These are phyloP conservation scores for Arachnomyces sp. DNA, from an alignment of 2,329 filamentous ascomycete genomes.

Conservation along the genomic window DNA sequence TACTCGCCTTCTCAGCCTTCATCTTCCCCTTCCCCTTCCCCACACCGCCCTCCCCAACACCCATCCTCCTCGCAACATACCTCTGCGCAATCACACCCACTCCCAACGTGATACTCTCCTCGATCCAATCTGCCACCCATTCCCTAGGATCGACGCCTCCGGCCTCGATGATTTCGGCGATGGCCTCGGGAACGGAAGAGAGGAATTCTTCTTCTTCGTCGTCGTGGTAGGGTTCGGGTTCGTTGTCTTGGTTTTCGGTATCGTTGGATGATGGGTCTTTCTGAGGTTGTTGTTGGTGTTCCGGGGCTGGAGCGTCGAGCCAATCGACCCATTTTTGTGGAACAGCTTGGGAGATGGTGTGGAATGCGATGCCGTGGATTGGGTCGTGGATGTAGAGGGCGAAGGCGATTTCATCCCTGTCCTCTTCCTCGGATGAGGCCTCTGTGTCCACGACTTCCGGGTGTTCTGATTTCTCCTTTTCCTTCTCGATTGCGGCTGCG, in stretches of 20 bases:
- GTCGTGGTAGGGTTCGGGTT: constrained; percentile 30
- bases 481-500: constrained; percentile 28
- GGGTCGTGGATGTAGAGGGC: constrained; percentile 78
- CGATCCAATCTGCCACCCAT: constrained; percentile 96
- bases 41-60: constrained; percentile 74
- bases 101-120: constrained; percentile 70
- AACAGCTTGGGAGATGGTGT: constrained; percentile 71
- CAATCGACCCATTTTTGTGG: constrained; percentile 83
- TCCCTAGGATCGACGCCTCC: constrained; percentile 83
- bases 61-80: constrained; percentile 93
- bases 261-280: constrained; percentile 33
- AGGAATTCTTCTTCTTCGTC: constrained; percentile 29
- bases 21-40: constrained; percentile 52
- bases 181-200: constrained; percentile 60
- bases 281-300: neutral
- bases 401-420: constrained; percentile 60
- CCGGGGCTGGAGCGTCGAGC: constrained; percentile 63
- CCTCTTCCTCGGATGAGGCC: constrained; percentile 3
- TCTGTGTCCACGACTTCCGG: constrained; percentile 23
- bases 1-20: constrained; percentile 45
- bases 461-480: constrained; percentile 15
- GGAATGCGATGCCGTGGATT: constrained; percentile 82
- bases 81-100: constrained; percentile 85
- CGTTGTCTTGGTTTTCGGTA: constrained; percentile 29
- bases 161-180: constrained; percentile 69